Conservation (phyloP, 106 monocot genomes). For the Acorus gramineus region DNA sequence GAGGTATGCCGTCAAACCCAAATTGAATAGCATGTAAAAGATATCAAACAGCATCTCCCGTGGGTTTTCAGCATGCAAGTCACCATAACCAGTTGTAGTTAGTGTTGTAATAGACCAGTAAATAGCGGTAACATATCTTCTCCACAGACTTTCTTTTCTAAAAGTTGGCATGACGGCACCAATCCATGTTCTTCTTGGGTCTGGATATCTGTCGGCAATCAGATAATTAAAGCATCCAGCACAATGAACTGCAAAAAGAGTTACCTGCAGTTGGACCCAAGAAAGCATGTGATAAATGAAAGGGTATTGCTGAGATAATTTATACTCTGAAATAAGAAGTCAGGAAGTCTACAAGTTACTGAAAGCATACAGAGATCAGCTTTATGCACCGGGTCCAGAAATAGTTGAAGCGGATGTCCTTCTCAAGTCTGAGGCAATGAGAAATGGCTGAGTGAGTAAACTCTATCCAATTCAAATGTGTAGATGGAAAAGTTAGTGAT, state of each 20-base stretch:
- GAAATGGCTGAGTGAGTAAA: too few relatives aligned
- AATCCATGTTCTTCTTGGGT: slow-evolving; percentile 63
- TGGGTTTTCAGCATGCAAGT: slow-evolving; percentile 66
- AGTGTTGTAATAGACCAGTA: slow-evolving; percentile 83
- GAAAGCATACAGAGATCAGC: slow-evolving; percentile 34
- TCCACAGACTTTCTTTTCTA: slow-evolving; percentile 45
- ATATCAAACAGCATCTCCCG: slow-evolving; percentile 66
- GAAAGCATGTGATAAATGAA: not conserved
- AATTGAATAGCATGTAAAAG: slow-evolving; percentile 68
- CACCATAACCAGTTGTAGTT: slow-evolving; percentile 70
- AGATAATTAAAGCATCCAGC: slow-evolving; percentile 74
- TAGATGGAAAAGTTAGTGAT: too few relatives aligned
- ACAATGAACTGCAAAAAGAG: slow-evolving; percentile 62
- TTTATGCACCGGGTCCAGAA: slow-evolving; percentile 71
- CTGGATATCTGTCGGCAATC: slow-evolving; percentile 55
- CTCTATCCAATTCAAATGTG: too few relatives aligned
- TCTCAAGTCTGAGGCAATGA: slow-evolving; percentile 47
- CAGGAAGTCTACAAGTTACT: not conserved
- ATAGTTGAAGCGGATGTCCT: slow-evolving; percentile 71
- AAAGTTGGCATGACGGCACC: slow-evolving; percentile 51
- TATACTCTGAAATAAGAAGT: not conserved
- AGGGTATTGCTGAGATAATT: too few relatives aligned
- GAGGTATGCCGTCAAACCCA: slow-evolving; percentile 64
- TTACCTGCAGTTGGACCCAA: slow-evolving; percentile 34
- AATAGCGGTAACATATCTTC: slow-evolving; percentile 53